Evolutionary conservation across 1,139 yeast species (phyloP).

Genomic region (Geotrichum candidum): DNA sequence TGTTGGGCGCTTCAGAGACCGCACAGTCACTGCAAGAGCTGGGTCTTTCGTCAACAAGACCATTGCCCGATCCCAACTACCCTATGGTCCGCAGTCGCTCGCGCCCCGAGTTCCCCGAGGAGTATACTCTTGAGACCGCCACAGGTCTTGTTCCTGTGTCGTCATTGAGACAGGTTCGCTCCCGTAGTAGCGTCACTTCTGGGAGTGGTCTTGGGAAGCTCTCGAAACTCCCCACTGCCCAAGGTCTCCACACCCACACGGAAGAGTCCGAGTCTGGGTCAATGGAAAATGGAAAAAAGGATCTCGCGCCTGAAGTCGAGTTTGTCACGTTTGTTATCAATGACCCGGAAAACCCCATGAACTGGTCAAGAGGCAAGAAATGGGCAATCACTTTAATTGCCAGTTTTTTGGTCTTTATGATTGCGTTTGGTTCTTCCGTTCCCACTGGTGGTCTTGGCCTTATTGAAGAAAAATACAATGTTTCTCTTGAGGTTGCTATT

Average conservation of each 20-base stretch:
- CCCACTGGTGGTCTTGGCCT: slow-evolving; percentile 74
- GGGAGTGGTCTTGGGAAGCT: slow-evolving; percentile 3
- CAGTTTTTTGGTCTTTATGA: slow-evolving; percentile 68
- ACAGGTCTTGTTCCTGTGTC: slow-evolving; percentile 81
- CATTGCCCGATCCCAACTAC: slow-evolving; percentile 52
- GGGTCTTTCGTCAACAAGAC: slow-evolving; percentile 51
- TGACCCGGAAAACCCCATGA: slow-evolving; percentile 84
- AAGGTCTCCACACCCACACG: slow-evolving; percentile 2
- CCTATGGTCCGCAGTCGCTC: slow-evolving; percentile 39
- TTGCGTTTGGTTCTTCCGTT: slow-evolving; percentile 86
- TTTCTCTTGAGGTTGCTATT: slow-evolving; percentile 70
- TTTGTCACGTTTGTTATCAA: slow-evolving; percentile 70
- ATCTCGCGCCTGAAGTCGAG: slow-evolving; percentile 51
- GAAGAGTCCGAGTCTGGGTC: slow-evolving; percentile 17
- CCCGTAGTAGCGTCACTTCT: neutral
- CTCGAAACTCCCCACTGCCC: neutral
- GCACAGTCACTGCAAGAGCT: slow-evolving; percentile 56
- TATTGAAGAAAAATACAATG: slow-evolving; percentile 57
- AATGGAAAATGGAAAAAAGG: slow-evolving; percentile 26
- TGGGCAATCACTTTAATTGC: slow-evolving; percentile 66
- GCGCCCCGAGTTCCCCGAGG: slow-evolving; percentile 81
- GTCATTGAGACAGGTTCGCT: slow-evolving; percentile 47
- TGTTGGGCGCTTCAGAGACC: slow-evolving; percentile 52
- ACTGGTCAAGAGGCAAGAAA: slow-evolving; percentile 56
- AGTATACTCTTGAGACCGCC: slow-evolving; percentile 76